Conservation (phyloP, 1,139 yeast genomes). For the Hansenula anomala region DNA sequence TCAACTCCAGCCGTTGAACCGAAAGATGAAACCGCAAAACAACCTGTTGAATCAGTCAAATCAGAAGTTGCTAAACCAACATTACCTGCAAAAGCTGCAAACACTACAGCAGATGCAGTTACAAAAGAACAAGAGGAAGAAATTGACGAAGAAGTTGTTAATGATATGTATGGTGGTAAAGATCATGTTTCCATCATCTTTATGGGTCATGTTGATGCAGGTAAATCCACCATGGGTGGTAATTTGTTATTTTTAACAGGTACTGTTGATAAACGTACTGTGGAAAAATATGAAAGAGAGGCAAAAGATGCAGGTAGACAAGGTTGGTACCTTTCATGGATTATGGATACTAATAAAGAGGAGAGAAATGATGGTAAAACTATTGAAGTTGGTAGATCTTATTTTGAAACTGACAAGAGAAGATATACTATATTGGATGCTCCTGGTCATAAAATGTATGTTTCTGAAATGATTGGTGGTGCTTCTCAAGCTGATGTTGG, state of each 20-base stretch:
- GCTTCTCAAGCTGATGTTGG: slow-evolving; percentile 99
- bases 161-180: slow-evolving; percentile 93
- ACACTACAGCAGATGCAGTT: slow-evolving; percentile 13
- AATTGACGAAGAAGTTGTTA: slow-evolving; percentile 83
- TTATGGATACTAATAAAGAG: slow-evolving; percentile 98
- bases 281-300: slow-evolving; percentile 95
- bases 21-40: slow-evolving; percentile 3
- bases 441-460: slow-evolving; percentile 98
- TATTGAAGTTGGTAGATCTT: slow-evolving; percentile 97
- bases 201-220: slow-evolving; percentile 99
- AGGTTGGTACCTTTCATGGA: slow-evolving; percentile 99
- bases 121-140: slow-evolving; percentile 76
- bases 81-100: slow-evolving; percentile 5
- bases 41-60: too few species aligned
- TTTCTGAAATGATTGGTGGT: slow-evolving; percentile 99
- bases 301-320: slow-evolving; percentile 99
- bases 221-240: slow-evolving; percentile 99
- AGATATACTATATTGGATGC: slow-evolving; percentile 98
- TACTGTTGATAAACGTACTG: slow-evolving; percentile 98
- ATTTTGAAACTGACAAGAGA: slow-evolving; percentile 95
- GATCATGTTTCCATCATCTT: slow-evolving; percentile 95
- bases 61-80: too few species aligned
- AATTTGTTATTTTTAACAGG: slow-evolving; percentile 89
- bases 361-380: slow-evolving; percentile 99
- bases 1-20: too few species aligned